These are phyloP conservation scores for Naganishia antarctica DNA, from an alignment of 768 basidiomycete genomes.

Conservation along the genomic window DNA sequence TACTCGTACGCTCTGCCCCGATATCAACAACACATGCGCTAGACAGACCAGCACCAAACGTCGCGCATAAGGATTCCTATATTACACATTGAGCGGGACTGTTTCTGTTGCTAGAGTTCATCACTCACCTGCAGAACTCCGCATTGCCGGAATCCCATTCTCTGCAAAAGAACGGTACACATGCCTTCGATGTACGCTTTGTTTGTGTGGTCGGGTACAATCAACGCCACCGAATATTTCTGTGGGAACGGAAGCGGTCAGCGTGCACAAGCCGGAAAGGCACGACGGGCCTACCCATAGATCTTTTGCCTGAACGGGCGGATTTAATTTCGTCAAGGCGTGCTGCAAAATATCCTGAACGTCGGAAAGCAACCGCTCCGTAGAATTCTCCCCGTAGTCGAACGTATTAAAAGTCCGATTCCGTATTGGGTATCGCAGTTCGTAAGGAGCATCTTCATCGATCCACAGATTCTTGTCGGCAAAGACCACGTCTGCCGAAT, in stretches of 20 bases:
- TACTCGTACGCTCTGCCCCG: constrained; percentile 73
- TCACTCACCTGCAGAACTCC: constrained; percentile 76
- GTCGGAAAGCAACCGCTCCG: constrained; percentile 33
- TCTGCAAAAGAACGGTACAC: constrained; percentile 64
- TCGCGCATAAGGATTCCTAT: constrained; percentile 86
- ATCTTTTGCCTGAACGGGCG: constrained; percentile 30
- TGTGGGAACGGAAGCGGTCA: constrained; percentile 46
- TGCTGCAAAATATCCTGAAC: constrained; percentile 23
- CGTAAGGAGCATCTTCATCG: constrained; percentile 64
- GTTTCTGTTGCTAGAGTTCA: background rate
- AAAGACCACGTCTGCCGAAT: constrained; percentile 31
- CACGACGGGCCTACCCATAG: constrained; percentile 31
- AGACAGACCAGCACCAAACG: constrained; percentile 90
- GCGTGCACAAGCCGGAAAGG: background rate
- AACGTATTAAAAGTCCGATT: constrained; percentile 75
- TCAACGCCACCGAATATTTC: constrained; percentile 79
- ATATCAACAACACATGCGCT: constrained; percentile 95
- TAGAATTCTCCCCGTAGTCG: constrained; percentile 56
- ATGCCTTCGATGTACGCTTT: constrained; percentile 75
- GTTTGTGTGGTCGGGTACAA: constrained; percentile 89
- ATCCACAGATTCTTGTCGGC: constrained; percentile 36
- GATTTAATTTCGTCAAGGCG: constrained; percentile 24
- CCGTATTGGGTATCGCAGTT: constrained; percentile 74
- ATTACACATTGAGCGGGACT: background rate
- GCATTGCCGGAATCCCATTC: constrained; percentile 87